These are phyloP conservation scores for Phytophthora agathidicida DNA, from an alignment of 352 stramenopile species.

Conservation along the genomic window DNA sequence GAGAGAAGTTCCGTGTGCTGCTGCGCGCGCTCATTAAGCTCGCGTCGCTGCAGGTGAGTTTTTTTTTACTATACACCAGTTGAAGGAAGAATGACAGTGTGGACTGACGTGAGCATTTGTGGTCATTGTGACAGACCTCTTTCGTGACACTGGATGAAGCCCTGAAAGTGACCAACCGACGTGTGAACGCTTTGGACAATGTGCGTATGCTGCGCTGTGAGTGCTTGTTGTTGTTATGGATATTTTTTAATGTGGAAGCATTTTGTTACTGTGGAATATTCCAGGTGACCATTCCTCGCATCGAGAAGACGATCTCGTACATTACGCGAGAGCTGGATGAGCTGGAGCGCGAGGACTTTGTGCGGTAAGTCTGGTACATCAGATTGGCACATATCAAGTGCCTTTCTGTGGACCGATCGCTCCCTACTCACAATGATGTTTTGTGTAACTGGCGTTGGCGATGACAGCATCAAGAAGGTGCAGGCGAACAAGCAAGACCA, in stretches of 20 bases:
- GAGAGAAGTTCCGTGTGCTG: slow-evolving; percentile 87
- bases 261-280: neutral
- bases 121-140: slow-evolving; percentile 92
- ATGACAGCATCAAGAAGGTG: slow-evolving; percentile 96
- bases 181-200: slow-evolving; percentile 99
- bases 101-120: no score
- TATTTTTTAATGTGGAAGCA: neutral
- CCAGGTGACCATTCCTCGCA: slow-evolving; percentile 98
- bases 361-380: slow-evolving; percentile 49
- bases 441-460: neutral
- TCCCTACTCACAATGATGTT: neutral
- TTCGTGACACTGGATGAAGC: slow-evolving; percentile 99
- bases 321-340: slow-evolving; percentile 98
- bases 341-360: slow-evolving; percentile 97
- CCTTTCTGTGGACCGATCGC: neutral
- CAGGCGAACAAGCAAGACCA: slow-evolving; percentile 96
- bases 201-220: slow-evolving; percentile 33
- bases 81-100: no score
- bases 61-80: no score
- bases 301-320: slow-evolving; percentile 97
- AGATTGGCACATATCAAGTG: neutral
- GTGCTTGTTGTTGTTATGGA: neutral
- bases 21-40: slow-evolving; percentile 89
- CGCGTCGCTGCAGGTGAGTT: slow-evolving; percentile 79
- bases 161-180: slow-evolving; percentile 98